Conservation (phyloP, 2,329 filamentous ascomycete species). For the Phyllosticta citribraziliensis region DNA sequence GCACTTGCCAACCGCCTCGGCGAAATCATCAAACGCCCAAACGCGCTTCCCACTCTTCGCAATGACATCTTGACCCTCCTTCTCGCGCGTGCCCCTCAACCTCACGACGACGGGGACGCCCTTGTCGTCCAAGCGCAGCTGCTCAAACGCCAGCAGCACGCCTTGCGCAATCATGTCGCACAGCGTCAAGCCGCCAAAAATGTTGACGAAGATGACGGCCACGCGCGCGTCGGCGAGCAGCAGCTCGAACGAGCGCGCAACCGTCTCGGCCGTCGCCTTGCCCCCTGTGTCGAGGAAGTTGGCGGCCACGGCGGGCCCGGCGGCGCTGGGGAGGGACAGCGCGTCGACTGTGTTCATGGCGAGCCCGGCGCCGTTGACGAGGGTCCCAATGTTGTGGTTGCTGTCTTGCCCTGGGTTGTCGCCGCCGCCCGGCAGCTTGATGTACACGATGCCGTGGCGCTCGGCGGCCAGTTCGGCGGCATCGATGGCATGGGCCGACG, state of each 20-base stretch:
- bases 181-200: constrained; percentile 60
- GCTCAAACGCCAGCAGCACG: constrained; percentile 61
- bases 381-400: constrained; percentile 60
- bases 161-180: constrained; percentile 76
- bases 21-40: constrained; percentile 64
- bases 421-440: constrained; percentile 40
- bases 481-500: constrained; percentile 35
- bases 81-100: constrained; percentile 65
- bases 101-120: constrained; percentile 64
- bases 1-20: constrained; percentile 59
- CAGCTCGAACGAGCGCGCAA: constrained; percentile 65
- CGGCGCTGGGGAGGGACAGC: constrained; percentile 40
- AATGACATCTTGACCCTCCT: constrained; percentile 59
- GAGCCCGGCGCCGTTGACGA: constrained; percentile 82
- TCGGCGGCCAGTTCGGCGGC: constrained; percentile 53
- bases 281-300: constrained; percentile 90
- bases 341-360: constrained; percentile 89
- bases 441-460: constrained; percentile 67
- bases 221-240: constrained; percentile 64
- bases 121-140: constrained; percentile 49
- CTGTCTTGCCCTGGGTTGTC: constrained; percentile 35
- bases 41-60: constrained; percentile 57
- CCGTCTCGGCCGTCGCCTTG: constrained; percentile 74
- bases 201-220: constrained; percentile 62
- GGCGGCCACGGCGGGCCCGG: constrained; percentile 54